Evolutionary conservation across 805 yeast genomes (phyloP).

Genomic region (Saccharomyces kudriavzevii): DNA sequence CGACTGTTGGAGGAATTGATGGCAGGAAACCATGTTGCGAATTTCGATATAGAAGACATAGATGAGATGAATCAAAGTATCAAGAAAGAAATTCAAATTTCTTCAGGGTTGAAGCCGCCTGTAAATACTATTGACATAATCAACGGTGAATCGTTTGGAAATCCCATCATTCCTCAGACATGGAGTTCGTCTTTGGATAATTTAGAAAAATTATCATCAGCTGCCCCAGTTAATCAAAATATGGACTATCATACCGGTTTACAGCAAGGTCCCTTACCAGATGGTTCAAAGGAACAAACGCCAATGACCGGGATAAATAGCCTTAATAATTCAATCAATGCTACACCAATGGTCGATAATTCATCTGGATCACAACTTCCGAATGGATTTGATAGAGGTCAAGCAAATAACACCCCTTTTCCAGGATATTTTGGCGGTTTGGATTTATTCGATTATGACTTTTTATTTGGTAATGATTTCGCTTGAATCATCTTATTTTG

Average conservation of each 20-base stretch:
- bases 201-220: conserved; percentile 15
- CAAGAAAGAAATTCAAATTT: background rate
- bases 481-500: background rate
- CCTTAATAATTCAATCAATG: background rate
- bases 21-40: conserved; percentile 12
- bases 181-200: conserved; percentile 6
- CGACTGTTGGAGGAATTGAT: conserved; percentile 15
- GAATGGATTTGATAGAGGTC: background rate
- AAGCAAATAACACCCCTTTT: conserved; percentile 1
- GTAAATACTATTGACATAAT: background rate
- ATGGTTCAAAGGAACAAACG: background rate
- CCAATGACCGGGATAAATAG: background rate
- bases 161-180: background rate
- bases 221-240: conserved; percentile 12
- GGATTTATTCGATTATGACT: conserved; percentile 27
- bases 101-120: background rate
- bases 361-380: background rate
- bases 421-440: conserved; percentile 24
- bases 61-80: conserved; percentile 2
- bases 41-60: conserved; percentile 8
- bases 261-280: background rate
- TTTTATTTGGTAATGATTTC: conserved; percentile 21
- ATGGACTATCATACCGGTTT: conserved; percentile 4
- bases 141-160: background rate
- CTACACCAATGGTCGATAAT: background rate